Evolutionary conservation across 805 yeast species (phyloP).

Genomic region (Ogataea glucozyma): DNA sequence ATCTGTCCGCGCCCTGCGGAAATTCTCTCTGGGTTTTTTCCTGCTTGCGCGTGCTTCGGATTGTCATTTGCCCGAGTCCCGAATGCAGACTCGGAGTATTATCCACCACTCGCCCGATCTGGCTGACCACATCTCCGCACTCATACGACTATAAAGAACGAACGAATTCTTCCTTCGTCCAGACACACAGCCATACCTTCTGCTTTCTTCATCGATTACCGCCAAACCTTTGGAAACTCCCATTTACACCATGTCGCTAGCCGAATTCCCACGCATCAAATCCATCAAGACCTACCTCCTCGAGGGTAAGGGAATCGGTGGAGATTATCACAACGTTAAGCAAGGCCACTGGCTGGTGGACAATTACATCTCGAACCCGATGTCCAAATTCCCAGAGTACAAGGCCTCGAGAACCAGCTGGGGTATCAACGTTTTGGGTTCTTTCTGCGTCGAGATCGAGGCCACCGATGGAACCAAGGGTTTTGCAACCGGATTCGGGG

Average conservation of each 20-base stretch:
- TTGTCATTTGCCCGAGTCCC: too few relatives aligned
- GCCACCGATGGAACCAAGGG: slow-evolving; percentile 51
- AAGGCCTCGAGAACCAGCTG: slow-evolving; percentile 46
- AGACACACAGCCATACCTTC: too few relatives aligned
- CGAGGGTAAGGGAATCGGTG: slow-evolving; percentile 48
- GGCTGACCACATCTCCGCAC: too few relatives aligned
- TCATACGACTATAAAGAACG: too few relatives aligned
- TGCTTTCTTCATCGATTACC: too few relatives aligned
- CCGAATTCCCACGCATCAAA: slow-evolving; percentile 45
- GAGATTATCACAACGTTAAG: slow-evolving; percentile 52
- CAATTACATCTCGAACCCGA: slow-evolving; percentile 47
- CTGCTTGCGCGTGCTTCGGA: too few relatives aligned
- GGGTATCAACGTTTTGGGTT: slow-evolving; percentile 54
- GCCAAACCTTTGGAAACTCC: too few relatives aligned
- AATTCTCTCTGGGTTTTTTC: too few relatives aligned
- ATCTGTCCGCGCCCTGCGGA: background rate
- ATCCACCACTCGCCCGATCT: too few relatives aligned
- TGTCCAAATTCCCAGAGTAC: slow-evolving; percentile 49
- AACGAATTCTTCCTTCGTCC: too few relatives aligned
- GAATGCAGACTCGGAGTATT: too few relatives aligned
- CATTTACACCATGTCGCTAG: slow-evolving; percentile 23
- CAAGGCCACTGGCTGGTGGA: slow-evolving; percentile 53
- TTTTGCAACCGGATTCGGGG: slow-evolving; percentile 54
- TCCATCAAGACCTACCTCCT: slow-evolving; percentile 44
- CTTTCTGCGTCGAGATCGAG: slow-evolving; percentile 49